These are phyloP conservation scores for Pseudopyricularia cyperi DNA, from an alignment of 2,329 filamentous ascomycete species.

Conservation along the genomic window DNA sequence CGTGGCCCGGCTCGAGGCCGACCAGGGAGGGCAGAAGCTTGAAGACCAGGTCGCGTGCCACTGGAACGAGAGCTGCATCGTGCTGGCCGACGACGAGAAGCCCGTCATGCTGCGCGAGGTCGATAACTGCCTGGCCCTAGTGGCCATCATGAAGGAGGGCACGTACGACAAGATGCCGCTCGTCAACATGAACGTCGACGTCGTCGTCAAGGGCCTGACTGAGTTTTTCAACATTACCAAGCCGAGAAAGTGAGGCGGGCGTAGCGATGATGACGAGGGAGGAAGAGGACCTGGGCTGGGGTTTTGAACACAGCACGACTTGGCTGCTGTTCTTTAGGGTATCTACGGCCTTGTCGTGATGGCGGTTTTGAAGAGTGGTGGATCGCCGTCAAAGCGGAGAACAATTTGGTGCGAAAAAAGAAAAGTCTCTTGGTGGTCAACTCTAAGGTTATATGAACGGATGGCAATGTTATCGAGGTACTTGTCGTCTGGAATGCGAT, in stretches of 20 bases:
- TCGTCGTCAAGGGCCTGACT: conserved; percentile 64
- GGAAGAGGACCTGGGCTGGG: too few relatives aligned
- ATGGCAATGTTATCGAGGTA: too few relatives aligned
- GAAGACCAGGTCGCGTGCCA: conserved; percentile 54
- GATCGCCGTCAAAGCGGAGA: too few relatives aligned
- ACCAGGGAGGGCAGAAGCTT: conserved; percentile 43
- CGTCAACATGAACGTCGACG: conserved; percentile 78
- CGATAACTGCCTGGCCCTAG: conserved; percentile 63
- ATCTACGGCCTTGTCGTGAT: too few relatives aligned
- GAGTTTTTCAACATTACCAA: conserved; percentile 69
- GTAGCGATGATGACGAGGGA: too few relatives aligned
- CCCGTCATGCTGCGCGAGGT: conserved; percentile 58
- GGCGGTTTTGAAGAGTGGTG: too few relatives aligned
- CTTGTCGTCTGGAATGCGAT: too few relatives aligned
- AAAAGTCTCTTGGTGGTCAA: too few relatives aligned
- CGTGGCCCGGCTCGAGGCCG: conserved; percentile 41
- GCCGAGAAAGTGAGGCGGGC: conserved; percentile 24
- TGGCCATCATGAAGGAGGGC: conserved; percentile 78
- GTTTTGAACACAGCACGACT: too few relatives aligned
- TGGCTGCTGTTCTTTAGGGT: too few relatives aligned
- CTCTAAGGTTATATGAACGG: too few relatives aligned
- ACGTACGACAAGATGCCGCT: conserved; percentile 73
- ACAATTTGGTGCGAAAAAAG: too few relatives aligned
- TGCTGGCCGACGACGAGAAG: conserved; percentile 49
- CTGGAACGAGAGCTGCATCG: conserved; percentile 55